Conservation (phyloP, 345 rosid genomes). For the Lagerstroemia speciosa region DNA sequence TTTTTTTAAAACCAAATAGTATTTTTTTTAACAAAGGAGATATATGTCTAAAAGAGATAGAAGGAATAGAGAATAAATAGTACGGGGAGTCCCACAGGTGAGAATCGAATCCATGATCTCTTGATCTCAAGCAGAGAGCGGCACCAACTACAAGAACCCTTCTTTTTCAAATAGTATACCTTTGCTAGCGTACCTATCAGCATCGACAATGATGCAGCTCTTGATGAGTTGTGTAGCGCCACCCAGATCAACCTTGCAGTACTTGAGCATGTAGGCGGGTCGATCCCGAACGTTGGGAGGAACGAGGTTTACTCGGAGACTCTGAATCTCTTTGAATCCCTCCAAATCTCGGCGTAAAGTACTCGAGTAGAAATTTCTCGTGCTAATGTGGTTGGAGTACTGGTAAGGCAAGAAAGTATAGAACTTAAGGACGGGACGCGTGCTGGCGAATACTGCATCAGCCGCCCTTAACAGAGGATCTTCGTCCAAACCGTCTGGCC, state of each 20-base stretch:
- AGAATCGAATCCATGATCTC: too few species aligned
- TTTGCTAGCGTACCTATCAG: constrained; percentile 23
- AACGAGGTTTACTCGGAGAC: constrained; percentile 15
- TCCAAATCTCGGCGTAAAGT: constrained; percentile 14
- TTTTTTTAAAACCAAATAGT: constrained; percentile 4
- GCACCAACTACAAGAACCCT: too few species aligned
- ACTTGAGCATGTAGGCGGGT: constrained; percentile 16
- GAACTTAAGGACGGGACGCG: background rate
- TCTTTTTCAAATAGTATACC: too few species aligned
- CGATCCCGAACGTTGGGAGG: too few species aligned
- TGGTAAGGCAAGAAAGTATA: too few species aligned
- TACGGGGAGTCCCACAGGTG: too few species aligned
- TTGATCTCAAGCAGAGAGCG: too few species aligned
- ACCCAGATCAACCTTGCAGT: constrained; percentile 5
- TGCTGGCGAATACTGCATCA: background rate
- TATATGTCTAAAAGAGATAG: too few species aligned
- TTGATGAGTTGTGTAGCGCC: constrained; percentile 10
- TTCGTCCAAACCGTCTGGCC: background rate
- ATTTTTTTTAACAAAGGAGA: constrained; percentile 5
- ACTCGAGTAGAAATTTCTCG: too few species aligned
- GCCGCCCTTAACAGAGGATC: constrained; percentile 5
- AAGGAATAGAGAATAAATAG: too few species aligned
- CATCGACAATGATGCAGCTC: constrained; percentile 26
- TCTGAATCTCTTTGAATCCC: constrained; percentile 18
- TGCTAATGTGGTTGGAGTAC: too few species aligned